phyloP scores from a whole-genome alignment of 192 early-diverging fungal genomes.

The Allomyces arbusculus region DNA sequence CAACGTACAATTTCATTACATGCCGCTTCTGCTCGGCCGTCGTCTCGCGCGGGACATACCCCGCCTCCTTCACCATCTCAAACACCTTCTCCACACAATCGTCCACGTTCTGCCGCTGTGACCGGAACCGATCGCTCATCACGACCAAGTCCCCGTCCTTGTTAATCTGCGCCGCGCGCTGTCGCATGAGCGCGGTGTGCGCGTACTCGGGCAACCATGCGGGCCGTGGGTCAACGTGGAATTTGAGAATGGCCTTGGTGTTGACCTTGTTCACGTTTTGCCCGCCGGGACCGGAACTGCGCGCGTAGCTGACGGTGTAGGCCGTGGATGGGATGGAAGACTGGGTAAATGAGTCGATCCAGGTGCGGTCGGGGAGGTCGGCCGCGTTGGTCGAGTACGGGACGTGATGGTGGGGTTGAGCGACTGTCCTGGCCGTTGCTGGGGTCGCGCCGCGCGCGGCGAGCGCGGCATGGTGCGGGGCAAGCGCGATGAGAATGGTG shows the following conservation, averaged over 20 bases:
- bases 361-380: not conserved
- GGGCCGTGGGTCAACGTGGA: not conserved
- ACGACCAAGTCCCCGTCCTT: not conserved
- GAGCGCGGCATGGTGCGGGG: too few species aligned
- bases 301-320: not conserved
- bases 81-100: not conserved
- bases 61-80: not conserved
- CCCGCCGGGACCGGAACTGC: not conserved
- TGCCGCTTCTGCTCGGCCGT: not conserved
- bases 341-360: not conserved
- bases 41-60: not conserved
- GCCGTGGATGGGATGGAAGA: not conserved
- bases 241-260: not conserved
- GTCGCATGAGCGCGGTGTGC: not conserved
- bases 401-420: too few species aligned
- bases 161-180: not conserved
- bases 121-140: not conserved
- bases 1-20: not conserved
- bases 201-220: not conserved
- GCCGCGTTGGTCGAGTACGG: too few species aligned
- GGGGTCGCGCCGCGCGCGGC: too few species aligned
- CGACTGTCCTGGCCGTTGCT: too few species aligned
- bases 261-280: not conserved
- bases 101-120: not conserved
- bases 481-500: too few species aligned